Base-by-base conservation (phyloP, 768 basidiomycete genomes). In the Leccinum disarticulatum region DNA sequence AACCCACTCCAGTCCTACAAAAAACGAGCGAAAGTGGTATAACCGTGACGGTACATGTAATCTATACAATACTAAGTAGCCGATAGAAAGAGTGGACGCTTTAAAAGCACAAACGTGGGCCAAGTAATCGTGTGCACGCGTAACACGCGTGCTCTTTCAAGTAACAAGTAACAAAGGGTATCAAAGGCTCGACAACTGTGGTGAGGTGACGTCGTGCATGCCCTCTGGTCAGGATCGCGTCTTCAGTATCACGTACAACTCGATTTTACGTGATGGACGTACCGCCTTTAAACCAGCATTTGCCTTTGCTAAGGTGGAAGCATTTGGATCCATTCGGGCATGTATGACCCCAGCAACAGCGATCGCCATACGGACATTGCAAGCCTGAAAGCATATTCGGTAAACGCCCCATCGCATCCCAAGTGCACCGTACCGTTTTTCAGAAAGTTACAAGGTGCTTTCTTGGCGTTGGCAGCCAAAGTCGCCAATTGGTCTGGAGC, bases 211-310 rank as follows among this genome's bases (percentile, higher is more conserved):
- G 48, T 70, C 65, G 52, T 80, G 79, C 79, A 80, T 80, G 54
- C 76, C 77, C 52, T 77, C 79, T 80, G 55, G 4, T 8, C 49
- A 54, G 17, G 25, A 43, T 30, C 4, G 17, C 52, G 27, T 50
- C 3, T 49, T 63, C 25, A 69, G 61, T 10, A 31, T 10, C 19
- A 53, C 30, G 10, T n/a, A 52, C 28, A 30, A 22, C 49, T 41
- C 9, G 11, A 43, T 19, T 4, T 55, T 25, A 36, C 9, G 25
- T 7, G 38, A 55, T 13, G 31, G 9, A 74, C 82, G 67, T 58
- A 82, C 81, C 74, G 64, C 87, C 90, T 81, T 92, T 91, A 74
- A 93, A 93, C 89, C 91, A 91, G 69, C 91, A 93, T 74, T 88
- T 91, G 47, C 90, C 90, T 69, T 87, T 90, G 74, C 82, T 84